Evolutionary conservation across 1,284 basidiomycete species (phyloP).

Genomic region (Trametes sp.): DNA sequence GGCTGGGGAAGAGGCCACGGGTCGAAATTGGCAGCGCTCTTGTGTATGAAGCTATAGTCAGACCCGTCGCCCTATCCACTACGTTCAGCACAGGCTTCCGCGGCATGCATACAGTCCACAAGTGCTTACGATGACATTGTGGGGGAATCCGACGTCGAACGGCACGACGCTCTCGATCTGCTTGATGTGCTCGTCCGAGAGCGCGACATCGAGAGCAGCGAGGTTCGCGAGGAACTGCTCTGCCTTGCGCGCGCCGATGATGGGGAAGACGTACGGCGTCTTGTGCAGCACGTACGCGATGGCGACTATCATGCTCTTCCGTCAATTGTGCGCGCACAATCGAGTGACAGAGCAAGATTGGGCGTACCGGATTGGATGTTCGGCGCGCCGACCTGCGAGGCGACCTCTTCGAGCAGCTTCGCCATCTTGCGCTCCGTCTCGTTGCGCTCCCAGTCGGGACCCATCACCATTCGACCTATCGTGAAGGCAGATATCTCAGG

Average conservation of each 20-base stretch:
- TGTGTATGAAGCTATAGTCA: neutral
- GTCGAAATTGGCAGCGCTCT: neutral
- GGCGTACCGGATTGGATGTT: neutral
- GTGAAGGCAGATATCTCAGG: neutral
- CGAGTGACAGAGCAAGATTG: neutral
- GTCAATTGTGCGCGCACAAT: no score
- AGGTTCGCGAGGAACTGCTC: slow-evolving; percentile 55
- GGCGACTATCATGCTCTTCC: neutral
- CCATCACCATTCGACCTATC: neutral
- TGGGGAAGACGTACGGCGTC: slow-evolving; percentile 6
- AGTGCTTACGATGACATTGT: slow-evolving; percentile 45
- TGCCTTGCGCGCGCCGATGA: slow-evolving; percentile 53
- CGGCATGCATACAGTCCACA: no score
- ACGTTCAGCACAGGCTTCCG: neutral
- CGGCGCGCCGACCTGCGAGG: neutral
- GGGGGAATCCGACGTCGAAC: slow-evolving; percentile 53
- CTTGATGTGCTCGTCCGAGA: slow-evolving; percentile 50
- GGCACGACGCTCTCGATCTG: slow-evolving; percentile 48
- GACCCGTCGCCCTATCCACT: neutral
- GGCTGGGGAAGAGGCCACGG: neutral
- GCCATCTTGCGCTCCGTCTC: neutral
- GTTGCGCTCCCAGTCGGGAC: neutral
- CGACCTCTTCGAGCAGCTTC: neutral
- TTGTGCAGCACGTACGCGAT: slow-evolving; percentile 32
- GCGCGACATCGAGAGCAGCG: slow-evolving; percentile 51